These are phyloP conservation scores for Flaveria ramosissima DNA, from an alignment of 129 eudicot species.

Conservation along the genomic window DNA sequence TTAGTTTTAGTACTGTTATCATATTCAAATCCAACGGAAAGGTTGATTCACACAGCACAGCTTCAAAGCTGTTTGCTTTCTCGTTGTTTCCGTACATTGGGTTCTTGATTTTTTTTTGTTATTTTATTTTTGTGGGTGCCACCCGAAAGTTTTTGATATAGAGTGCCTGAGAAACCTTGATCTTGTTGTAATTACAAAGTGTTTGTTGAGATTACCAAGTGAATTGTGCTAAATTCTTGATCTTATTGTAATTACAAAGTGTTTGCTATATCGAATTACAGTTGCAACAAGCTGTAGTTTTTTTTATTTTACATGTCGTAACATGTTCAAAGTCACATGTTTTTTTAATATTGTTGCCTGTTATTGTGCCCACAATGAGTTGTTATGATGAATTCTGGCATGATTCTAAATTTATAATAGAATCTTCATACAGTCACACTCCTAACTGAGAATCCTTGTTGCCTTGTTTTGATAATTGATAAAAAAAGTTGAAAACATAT, in stretches of 20 bases:
- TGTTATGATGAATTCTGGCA: neutral
- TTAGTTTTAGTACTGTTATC: too few relatives aligned
- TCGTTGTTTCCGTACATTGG: too few relatives aligned
- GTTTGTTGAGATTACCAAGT: slow-evolving; percentile 28
- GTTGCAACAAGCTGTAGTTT: neutral
- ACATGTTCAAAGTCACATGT: neutral
- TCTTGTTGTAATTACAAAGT: neutral
- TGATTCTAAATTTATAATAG: neutral
- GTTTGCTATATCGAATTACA: neutral
- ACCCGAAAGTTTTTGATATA: too few relatives aligned
- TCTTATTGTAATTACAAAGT: neutral
- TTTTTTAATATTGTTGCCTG: neutral
- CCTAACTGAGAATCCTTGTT: slow-evolving; percentile 15
- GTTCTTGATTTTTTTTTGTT: too few relatives aligned
- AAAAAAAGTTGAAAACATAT: neutral
- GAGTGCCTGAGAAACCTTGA: too few relatives aligned
- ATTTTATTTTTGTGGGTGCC: too few relatives aligned
- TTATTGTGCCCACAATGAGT: neutral
- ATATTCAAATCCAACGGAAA: too few relatives aligned
- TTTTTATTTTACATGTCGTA: neutral
- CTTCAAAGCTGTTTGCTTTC: too few relatives aligned
- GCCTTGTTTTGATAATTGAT: slow-evolving; percentile 8
- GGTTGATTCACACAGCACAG: too few relatives aligned
- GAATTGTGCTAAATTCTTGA: neutral
- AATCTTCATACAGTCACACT: neutral